phyloP scores from a whole-genome alignment of 2,329 filamentous ascomycete genomes.

The Seiridium unicorne region DNA sequence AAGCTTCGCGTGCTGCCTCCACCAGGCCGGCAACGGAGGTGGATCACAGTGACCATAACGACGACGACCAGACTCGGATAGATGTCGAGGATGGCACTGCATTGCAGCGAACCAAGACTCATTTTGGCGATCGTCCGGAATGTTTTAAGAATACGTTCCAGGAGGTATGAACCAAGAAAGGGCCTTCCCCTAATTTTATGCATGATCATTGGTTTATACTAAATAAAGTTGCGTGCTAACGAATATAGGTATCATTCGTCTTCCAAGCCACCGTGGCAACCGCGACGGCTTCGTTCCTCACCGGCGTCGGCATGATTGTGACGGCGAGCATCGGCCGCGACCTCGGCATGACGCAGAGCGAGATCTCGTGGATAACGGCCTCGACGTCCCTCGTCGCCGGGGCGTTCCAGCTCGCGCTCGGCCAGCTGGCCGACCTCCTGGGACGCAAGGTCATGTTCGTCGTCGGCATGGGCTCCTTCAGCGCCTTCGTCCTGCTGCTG shows the following conservation, averaged over 20 bases:
- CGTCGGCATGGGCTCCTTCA: constrained; percentile 57
- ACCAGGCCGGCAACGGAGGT: not conserved
- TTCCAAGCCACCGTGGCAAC: constrained; percentile 66
- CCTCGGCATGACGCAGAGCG: constrained; percentile 60
- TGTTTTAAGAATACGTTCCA: constrained; percentile 63
- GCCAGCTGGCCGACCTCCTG: constrained; percentile 63
- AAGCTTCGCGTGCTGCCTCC: not conserved
- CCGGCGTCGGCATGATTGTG: constrained; percentile 59
- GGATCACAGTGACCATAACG: not conserved
- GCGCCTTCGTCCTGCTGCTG: constrained; percentile 53
- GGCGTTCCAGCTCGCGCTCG: constrained; percentile 65
- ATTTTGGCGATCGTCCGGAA: constrained; percentile 39
- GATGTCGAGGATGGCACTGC: not conserved
- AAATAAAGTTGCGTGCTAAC: too few species aligned
- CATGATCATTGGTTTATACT: too few species aligned
- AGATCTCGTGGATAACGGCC: constrained; percentile 67
- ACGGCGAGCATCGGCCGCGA: constrained; percentile 59
- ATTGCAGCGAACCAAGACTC: not conserved
- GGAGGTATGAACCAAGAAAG: constrained; percentile 44
- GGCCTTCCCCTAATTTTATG: too few species aligned
- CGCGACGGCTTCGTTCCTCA: constrained; percentile 58
- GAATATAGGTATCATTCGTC: constrained; percentile 56
- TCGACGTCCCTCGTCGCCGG: constrained; percentile 62
- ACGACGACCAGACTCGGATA: not conserved
- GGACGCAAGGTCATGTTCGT: constrained; percentile 63